These are phyloP conservation scores for Bidens hawaiensis DNA, from an alignment of 140 eudicot genomes.

Conservation along the genomic window DNA sequence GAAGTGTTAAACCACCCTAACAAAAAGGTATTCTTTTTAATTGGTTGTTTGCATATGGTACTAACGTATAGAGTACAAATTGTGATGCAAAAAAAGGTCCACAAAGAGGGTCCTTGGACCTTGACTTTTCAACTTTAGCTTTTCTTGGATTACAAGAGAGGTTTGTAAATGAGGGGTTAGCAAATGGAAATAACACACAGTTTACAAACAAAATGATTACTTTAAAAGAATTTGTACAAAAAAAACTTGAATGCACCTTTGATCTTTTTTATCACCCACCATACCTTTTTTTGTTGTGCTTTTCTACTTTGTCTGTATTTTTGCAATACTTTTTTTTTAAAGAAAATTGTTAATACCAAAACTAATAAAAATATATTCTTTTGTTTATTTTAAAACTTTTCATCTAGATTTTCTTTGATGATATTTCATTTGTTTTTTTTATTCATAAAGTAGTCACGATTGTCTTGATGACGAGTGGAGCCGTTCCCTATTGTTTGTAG, in stretches of 20 bases:
- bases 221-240: conserved; percentile 4
- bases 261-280: conserved; percentile 23
- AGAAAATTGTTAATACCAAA: too few species aligned
- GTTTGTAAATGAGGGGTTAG: conserved; percentile 24
- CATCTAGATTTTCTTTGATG: too few species aligned
- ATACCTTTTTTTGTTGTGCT: not conserved
- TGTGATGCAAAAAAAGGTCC: conserved; percentile 24
- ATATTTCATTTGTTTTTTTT: too few species aligned
- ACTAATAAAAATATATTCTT: too few species aligned
- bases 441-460: too few species aligned
- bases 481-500: too few species aligned
- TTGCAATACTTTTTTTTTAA: too few species aligned
- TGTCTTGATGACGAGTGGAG: too few species aligned
- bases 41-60: conserved; percentile 13
- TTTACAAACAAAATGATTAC: conserved; percentile 25
- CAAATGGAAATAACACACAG: not conserved
- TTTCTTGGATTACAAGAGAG: conserved; percentile 38
- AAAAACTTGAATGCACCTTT: conserved; percentile 23
- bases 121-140: conserved; percentile 28
- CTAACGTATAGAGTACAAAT: conserved; percentile 14
- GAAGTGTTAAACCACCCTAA: conserved; percentile 9
- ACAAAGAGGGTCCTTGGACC: conserved; percentile 28
- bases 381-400: too few species aligned
- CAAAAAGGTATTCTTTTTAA: conserved; percentile 5
- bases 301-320: too few species aligned